Evolutionary conservation across 1,284 basidiomycete species (phyloP).

Genomic region (Apiotrichum sp.): DNA sequence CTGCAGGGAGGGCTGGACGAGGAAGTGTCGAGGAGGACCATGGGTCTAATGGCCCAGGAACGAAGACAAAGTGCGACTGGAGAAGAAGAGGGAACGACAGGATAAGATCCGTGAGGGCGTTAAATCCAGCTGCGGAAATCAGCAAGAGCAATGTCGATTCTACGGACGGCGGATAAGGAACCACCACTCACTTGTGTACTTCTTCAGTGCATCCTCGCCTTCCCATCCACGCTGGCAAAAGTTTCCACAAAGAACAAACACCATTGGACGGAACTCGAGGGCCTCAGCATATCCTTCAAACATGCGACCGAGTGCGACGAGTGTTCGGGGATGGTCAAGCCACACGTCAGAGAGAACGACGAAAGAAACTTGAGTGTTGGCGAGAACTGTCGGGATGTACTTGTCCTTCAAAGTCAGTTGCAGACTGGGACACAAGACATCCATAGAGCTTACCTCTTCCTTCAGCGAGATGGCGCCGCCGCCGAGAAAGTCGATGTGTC

Average conservation of each 20-base stretch:
- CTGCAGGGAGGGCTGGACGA: conserved; percentile 67
- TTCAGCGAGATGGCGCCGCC: conserved; percentile 80
- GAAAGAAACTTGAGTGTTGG: conserved; percentile 65
- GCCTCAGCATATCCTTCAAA: conserved; percentile 84
- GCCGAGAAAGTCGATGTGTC: conserved; percentile 91
- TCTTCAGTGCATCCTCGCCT: conserved; percentile 66
- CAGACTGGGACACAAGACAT: too few species aligned
- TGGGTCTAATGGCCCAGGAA: conserved; percentile 89
- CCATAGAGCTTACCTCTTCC: conserved; percentile 79
- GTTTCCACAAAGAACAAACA: conserved; percentile 93
- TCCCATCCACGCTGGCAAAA: conserved; percentile 82
- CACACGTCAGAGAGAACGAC: conserved; percentile 83
- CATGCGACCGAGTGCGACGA: conserved; percentile 71
- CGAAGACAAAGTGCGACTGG: conserved; percentile 81
- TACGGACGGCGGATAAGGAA: too few species aligned
- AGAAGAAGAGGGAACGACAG: conserved; percentile 72
- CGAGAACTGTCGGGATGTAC: conserved; percentile 39
- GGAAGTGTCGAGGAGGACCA: conserved; percentile 72
- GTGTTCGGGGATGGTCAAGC: conserved; percentile 73
- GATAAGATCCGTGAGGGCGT: conserved; percentile 76
- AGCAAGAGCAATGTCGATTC: neutral
- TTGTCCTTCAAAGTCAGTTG: conserved; percentile 35
- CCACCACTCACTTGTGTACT: conserved; percentile 77
- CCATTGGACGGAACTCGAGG: conserved; percentile 72
- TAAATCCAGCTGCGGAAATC: conserved; percentile 86